Percentiles rank a stretch among this genome's conserved stretches.
These are phyloP conservation scores for Polychaeton citri DNA, from an alignment of 2,329 filamentous ascomycete genomes.

Conservation along the genomic window DNA sequence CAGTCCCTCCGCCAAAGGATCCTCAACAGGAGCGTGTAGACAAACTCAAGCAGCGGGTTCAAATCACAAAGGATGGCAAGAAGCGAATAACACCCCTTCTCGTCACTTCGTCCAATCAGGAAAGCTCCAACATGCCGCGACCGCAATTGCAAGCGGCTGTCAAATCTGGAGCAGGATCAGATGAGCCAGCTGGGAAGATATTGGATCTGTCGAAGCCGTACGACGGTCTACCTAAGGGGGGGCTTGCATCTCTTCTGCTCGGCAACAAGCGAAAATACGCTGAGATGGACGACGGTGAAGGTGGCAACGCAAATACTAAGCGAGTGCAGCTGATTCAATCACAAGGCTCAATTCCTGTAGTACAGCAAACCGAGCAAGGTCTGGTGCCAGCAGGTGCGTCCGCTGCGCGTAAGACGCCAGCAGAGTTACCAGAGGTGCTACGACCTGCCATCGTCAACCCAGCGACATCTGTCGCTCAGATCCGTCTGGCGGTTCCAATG, in stretches of 20 bases:
- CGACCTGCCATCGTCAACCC: constrained; percentile 80
- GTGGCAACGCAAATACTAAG: constrained; percentile 59
- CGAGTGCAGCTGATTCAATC: constrained; percentile 46
- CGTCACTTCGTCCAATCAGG: constrained; percentile 70
- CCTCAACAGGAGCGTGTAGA: constrained; percentile 47
- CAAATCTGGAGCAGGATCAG: constrained; percentile 36
- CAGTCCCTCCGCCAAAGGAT: constrained; percentile 33
- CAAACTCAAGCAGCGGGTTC: constrained; percentile 77
- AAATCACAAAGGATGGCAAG: constrained; percentile 90
- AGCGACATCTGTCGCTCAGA: constrained; percentile 64
- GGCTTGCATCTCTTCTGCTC: constrained; percentile 69
- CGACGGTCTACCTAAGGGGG: constrained; percentile 82
- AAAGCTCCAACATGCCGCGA: constrained; percentile 77
- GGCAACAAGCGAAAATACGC: constrained; percentile 85
- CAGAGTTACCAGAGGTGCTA: constrained; percentile 62
- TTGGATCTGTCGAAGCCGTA: constrained; percentile 88
- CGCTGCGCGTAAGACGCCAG: constrained; percentile 29
- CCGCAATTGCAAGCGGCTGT: constrained; percentile 73
- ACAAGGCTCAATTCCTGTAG: constrained; percentile 55
- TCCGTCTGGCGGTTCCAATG: constrained; percentile 77
- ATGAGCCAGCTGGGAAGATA: constrained; percentile 47
- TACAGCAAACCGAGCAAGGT: constrained; percentile 65
- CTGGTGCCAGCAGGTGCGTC: constrained; percentile 62
- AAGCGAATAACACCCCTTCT: constrained; percentile 88
- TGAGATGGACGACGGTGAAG: constrained; percentile 61